Percentiles rank a stretch among this genome's conserved stretches.
phyloP scores from a whole-genome alignment of 306 rosid genomes.

The Senna tora region DNA sequence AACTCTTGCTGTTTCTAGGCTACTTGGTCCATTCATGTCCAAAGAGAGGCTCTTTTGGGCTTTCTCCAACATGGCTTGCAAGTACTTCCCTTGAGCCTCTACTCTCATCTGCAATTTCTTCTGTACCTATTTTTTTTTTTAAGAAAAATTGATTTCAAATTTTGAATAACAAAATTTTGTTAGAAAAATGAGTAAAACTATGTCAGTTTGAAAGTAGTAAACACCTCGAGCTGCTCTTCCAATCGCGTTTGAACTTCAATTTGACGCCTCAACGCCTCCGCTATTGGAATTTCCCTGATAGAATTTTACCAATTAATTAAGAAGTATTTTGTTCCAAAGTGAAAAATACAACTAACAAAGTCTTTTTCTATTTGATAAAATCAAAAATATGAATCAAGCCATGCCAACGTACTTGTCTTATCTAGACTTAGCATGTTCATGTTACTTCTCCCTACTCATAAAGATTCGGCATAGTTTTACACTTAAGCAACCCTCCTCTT shows the following conservation, averaged over 20 bases:
- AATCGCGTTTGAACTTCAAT: slow-evolving; percentile 67
- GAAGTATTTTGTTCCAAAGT: background rate
- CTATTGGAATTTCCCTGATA: slow-evolving; percentile 59
- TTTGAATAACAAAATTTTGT: background rate
- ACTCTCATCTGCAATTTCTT: slow-evolving; percentile 79
- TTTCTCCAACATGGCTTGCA: slow-evolving; percentile 79
- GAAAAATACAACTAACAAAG: no score
- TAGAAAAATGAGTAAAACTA: slow-evolving; percentile 1
- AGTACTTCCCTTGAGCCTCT: slow-evolving; percentile 90
- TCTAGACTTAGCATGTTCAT: no score
- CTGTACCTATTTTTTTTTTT: slow-evolving; percentile 67
- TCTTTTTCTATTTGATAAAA: no score
- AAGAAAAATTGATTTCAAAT: background rate
- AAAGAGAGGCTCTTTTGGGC: slow-evolving; percentile 72
- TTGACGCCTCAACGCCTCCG: slow-evolving; percentile 65
- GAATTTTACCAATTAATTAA: slow-evolving; percentile 15
- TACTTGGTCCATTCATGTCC: slow-evolving; percentile 50
- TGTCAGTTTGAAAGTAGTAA: slow-evolving; percentile 1
- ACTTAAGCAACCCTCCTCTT: no score
- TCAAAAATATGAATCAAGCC: no score
- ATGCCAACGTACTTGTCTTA: no score
- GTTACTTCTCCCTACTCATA: no score
- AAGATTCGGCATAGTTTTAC: no score
- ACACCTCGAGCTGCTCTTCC: slow-evolving; percentile 85
- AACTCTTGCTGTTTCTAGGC: slow-evolving; percentile 60